Base-by-base conservation (phyloP, 352 stramenopile species). In the Phytophthora boehmeriae region DNA sequence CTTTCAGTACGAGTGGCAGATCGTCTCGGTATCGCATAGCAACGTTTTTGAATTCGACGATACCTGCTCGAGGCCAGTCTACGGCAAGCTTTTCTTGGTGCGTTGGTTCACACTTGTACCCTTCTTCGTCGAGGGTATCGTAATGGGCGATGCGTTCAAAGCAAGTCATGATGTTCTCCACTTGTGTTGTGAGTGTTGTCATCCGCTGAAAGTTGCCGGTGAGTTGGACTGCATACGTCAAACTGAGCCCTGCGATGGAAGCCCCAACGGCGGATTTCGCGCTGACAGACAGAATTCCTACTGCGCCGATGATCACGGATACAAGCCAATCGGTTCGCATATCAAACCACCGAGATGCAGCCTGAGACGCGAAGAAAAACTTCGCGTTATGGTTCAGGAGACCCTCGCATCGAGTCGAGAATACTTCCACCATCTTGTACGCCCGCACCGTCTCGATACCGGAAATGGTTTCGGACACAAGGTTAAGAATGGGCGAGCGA, bases 371-470 rank as follows among this genome's bases (percentile, higher is more conserved):
- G 48, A 86, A 72, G 42, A 75, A 82, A 28, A 66, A 67, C 35
- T 59, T 70, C 0, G 63, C 41, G 58, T 83, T 83, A 41, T 72
- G 23, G 39, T 80, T 62, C 2, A 83, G 53, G 38, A 73, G 51
- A 16, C 46, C 19, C 58, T 70, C 71, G 63, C 80, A 70, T 42
- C 77, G 54, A 8, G 25, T 13, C 11, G 61, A 51, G 36, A 79
- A 80, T 1, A 61, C 19, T 3, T 63, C 28, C 14, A 68, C 58
- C 71, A 80, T 78, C 19, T 68, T 66, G 53, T 74, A 93, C 5
- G 86, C 75, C 36, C 96, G 88, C n/a, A 99, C 98, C 0, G 90
- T 98, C 2, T 86, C 63, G 11, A 99, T 80, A 5, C 97, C 97
- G 38, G 85, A 86, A 5, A 99, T 70, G 4, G 83, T 98, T 73